Conservation (phyloP, 202 grass and related monocot genomes). For the Schoenoplectus triqueter region DNA sequence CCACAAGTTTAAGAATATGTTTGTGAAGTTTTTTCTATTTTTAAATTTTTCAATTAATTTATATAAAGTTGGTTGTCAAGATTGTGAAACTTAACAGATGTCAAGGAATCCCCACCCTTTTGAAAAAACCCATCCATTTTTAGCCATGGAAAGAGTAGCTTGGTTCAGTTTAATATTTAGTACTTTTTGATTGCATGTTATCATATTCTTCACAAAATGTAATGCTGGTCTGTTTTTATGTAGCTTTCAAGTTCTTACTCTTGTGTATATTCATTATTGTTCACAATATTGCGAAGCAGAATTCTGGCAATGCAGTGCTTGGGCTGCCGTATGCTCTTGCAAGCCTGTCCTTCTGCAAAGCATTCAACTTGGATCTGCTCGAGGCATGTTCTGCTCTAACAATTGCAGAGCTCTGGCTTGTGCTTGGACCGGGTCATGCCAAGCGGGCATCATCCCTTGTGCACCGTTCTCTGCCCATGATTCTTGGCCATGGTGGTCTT, state of each 20-base stretch:
- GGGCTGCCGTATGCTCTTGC: slow-evolving; percentile 83
- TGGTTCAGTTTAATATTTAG: neutral
- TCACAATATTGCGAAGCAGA: slow-evolving; percentile 42
- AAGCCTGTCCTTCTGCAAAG: slow-evolving; percentile 87
- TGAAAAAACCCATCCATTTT: neutral
- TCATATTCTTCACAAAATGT: neutral
- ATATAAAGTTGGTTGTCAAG: no score
- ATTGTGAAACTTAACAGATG: no score
- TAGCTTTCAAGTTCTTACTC: slow-evolving; percentile 2
- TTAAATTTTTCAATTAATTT: no score
- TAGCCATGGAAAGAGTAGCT: slow-evolving; percentile 34
- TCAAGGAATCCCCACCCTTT: no score
- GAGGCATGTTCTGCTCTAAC: slow-evolving; percentile 81
- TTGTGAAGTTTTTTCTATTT: no score
- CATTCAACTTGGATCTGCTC: slow-evolving; percentile 91
- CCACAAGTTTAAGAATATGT: no score
- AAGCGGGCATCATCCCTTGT: slow-evolving; percentile 68
- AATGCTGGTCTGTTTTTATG: neutral
- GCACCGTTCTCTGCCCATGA: slow-evolving; percentile 73
- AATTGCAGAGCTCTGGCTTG: slow-evolving; percentile 83
- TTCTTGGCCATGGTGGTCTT: slow-evolving; percentile 86
- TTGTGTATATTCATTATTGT: neutral
- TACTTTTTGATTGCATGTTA: neutral
- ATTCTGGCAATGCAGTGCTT: slow-evolving; percentile 76
- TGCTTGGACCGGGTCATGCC: slow-evolving; percentile 74